These are phyloP conservation scores for Achlya hypogyna DNA, from an alignment of 352 stramenopile genomes.

Conservation along the genomic window DNA sequence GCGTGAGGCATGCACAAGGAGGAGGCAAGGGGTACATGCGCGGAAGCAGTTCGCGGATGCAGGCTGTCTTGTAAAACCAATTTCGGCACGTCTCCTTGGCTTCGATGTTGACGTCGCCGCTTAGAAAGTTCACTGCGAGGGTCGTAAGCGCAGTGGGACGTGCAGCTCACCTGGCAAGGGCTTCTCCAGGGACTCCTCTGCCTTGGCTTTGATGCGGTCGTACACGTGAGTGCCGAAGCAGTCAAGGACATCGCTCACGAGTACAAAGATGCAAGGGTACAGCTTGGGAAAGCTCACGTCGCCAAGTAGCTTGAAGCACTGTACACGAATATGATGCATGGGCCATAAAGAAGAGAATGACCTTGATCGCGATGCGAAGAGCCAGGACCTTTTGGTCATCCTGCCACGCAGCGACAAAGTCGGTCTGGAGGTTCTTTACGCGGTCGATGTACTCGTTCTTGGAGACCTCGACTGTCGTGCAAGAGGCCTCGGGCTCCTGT, in stretches of 20 bases:
- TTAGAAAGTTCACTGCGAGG: slow-evolving; percentile 60
- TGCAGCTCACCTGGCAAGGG: neutral
- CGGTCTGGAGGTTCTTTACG: slow-evolving; percentile 65
- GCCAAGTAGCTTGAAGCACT: slow-evolving; percentile 68
- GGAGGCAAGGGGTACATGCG: slow-evolving; percentile 54
- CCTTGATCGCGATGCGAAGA: slow-evolving; percentile 87
- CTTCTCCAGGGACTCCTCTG: slow-evolving; percentile 24
- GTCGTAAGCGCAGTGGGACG: slow-evolving; percentile 28
- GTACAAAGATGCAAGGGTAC: slow-evolving; percentile 85
- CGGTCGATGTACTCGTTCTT: slow-evolving; percentile 76
- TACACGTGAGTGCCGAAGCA: slow-evolving; percentile 83
- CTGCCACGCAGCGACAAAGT: slow-evolving; percentile 61
- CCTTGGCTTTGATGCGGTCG: slow-evolving; percentile 58
- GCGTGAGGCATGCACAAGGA: neutral
- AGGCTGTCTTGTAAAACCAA: slow-evolving; percentile 93
- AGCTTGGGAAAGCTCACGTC: slow-evolving; percentile 72
- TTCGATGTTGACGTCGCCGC: slow-evolving; percentile 73
- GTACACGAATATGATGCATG: neutral
- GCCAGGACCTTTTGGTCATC: slow-evolving; percentile 82
- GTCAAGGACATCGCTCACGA: slow-evolving; percentile 83
- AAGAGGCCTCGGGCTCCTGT: neutral
- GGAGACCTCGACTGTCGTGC: slow-evolving; percentile 53
- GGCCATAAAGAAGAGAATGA: too few species aligned
- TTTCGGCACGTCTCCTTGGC: slow-evolving; percentile 88
- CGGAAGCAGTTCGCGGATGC: slow-evolving; percentile 86